Evolutionary conservation across 176 grass and related monocot species (phyloP), one percentile per base, ranked within the genome.

Genomic region (Musa itinerans): DNA sequence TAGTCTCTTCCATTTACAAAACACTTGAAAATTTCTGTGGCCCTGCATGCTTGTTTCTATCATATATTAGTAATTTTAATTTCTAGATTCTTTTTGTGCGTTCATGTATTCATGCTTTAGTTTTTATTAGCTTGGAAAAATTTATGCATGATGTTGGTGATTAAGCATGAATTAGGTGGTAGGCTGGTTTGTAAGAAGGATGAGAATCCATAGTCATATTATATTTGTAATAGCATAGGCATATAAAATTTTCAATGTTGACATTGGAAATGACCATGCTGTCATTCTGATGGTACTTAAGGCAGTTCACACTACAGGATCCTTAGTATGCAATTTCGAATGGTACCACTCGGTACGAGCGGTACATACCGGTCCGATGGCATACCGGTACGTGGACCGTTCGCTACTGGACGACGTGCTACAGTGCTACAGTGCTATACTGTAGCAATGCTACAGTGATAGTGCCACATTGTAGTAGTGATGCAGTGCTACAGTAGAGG

Each of bases 51-150:
- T 19, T 26, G 9, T 65, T 65, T 26, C 11, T 26, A 65, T 65
- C 11, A 10, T 26, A 65, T 10, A 27, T 65, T 12, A 2, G 12
- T 57, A 43, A 43, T 17, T 65, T 27, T 24, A 21, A 26, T 11
- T 27, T 65, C 63, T 13, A 65, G 63, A 11, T 65, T 23, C 22
- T 25, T 25, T 65, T 23, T 27, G 3, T 61, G 11, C 27, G 11
- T 65, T 65, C 26, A 25, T 26, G 29, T 26, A 63, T 54, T 53
- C 78, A 57, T 80, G 21, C 16, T 69, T 69, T 83, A 50, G 21
- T 53, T 78, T 52, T 82, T 79, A 52, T 24, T 62, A 86, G 51
- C 11, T 51, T 15, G 0, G 48, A 50, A 53, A 54, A 26, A 26
- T 27, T 65, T 25, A 11, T 12, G 20, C 23, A 13, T 26, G 22